Percentiles rank a stretch among this genome's conserved stretches.
phyloP scores from a whole-genome alignment of 331 rosid species.

The Quercus lobata region DNA sequence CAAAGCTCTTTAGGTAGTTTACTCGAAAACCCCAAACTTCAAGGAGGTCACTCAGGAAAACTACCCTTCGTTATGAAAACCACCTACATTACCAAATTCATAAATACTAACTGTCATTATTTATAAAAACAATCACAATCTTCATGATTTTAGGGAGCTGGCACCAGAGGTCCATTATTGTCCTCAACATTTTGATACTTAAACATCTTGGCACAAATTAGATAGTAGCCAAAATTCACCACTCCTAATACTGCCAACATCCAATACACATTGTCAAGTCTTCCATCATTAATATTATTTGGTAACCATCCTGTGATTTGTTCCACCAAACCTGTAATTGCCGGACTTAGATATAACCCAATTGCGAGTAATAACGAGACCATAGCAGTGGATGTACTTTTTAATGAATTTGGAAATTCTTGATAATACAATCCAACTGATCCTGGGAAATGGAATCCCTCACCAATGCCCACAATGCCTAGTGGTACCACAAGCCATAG shows the following conservation, averaged over 20 bases:
- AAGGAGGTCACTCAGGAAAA: too few species aligned
- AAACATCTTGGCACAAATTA: conserved; percentile 20
- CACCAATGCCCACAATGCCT: conserved; percentile 3
- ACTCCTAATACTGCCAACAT: conserved; percentile 6
- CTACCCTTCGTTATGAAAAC: too few species aligned
- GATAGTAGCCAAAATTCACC: conserved; percentile 22
- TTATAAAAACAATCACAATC: too few species aligned
- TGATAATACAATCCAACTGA: conserved; percentile 18
- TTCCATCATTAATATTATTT: conserved; percentile 21
- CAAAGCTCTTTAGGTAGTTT: too few species aligned
- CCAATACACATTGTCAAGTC: conserved; percentile 29
- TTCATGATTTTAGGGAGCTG: not conserved
- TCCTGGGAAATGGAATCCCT: conserved; percentile 26
- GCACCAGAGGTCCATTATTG: not conserved
- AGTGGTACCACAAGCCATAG: conserved; percentile 18
- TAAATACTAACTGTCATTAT: too few species aligned
- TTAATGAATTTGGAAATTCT: conserved; percentile 23
- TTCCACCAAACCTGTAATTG: conserved; percentile 2
- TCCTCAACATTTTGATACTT: not conserved
- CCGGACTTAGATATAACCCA: conserved; percentile 12
- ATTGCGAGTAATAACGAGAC: conserved; percentile 18
- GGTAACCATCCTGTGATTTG: conserved; percentile 21
- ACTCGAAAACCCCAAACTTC: too few species aligned
- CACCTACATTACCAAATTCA: too few species aligned
- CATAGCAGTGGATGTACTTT: conserved; percentile 30